Evolutionary conservation across 2,329 filamentous ascomycete species (phyloP).

Genomic region (Colletotrichum salicis): DNA sequence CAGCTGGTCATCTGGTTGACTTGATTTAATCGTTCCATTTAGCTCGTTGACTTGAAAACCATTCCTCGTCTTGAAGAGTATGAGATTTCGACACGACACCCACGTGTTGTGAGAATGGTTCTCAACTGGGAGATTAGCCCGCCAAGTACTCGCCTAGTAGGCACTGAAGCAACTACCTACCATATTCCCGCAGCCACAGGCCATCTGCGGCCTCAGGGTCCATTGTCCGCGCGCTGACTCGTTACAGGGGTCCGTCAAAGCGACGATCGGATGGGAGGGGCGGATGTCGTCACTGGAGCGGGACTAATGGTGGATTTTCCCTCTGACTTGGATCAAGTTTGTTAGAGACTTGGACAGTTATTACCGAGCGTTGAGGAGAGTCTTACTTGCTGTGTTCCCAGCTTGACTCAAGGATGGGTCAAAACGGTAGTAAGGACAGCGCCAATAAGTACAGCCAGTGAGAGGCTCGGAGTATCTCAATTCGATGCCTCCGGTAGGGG

Average conservation of each 20-base stretch:
- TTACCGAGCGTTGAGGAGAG: not conserved
- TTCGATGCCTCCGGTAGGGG: not conserved
- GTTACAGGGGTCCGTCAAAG: conserved; percentile 1
- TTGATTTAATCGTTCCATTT: not conserved
- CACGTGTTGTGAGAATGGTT: not conserved
- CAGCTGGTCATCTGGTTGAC: too few relatives aligned
- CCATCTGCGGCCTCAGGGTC: not conserved
- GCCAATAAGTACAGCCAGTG: not conserved
- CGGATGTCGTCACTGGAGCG: conserved; percentile 15
- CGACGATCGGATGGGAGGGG: not conserved
- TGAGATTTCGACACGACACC: not conserved
- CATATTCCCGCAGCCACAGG: too few relatives aligned
- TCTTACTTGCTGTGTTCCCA: too few relatives aligned
- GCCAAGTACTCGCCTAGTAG: too few relatives aligned
- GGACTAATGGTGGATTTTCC: not conserved
- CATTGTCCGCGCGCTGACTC: not conserved
- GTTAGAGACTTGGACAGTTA: not conserved
- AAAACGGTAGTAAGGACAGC: not conserved
- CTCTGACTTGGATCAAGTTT: not conserved
- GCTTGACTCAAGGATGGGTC: not conserved
- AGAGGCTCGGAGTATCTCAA: not conserved
- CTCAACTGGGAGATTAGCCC: not conserved
- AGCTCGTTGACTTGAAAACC: not conserved
- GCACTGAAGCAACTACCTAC: too few relatives aligned
- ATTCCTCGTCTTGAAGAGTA: not conserved